Percentiles rank a stretch among this genome's conserved stretches.
Evolutionary conservation across 2,329 filamentous ascomycete genomes (phyloP).

Genomic region (Xylariaceae sp.): DNA sequence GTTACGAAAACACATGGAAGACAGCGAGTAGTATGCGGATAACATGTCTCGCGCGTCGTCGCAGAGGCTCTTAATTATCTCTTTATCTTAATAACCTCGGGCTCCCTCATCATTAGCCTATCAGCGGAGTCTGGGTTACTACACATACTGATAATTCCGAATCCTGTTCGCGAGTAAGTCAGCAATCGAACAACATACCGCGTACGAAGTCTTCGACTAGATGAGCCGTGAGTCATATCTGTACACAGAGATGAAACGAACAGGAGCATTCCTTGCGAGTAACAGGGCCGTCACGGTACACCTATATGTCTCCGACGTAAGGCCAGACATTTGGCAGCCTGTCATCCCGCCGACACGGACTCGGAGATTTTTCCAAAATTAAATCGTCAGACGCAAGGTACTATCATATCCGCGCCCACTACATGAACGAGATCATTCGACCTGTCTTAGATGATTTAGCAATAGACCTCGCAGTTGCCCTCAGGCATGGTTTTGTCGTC

Average conservation of each 20-base stretch:
- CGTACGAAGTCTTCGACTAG: no score
- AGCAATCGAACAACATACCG: background rate
- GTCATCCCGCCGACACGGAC: conserved; percentile 3
- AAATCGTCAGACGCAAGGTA: background rate
- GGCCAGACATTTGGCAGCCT: background rate
- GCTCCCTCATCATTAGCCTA: no score
- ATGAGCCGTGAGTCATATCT: background rate
- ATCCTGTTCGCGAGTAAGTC: background rate
- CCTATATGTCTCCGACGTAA: background rate
- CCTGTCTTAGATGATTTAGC: background rate
- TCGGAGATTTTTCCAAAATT: background rate
- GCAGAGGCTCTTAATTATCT: background rate
- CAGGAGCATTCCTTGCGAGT: conserved; percentile 5
- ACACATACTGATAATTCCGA: background rate
- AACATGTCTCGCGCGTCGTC: conserved; percentile 11
- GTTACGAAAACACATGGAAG: conserved; percentile 10
- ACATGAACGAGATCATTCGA: background rate
- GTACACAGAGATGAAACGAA: conserved; percentile 7
- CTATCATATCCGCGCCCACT: conserved; percentile 2
- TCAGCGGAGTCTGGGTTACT: no score
- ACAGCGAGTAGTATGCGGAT: conserved; percentile 14
- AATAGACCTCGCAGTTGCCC: background rate
- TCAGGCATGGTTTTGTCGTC: background rate
- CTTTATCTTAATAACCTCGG: no score
- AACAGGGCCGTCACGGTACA: conserved; percentile 17